A percentile compares a stretch with the other conserved stretches of the same genome.
These are phyloP conservation scores for Plectranthus barbatus DNA, from an alignment of 257 asterid genomes.

Conservation along the genomic window DNA sequence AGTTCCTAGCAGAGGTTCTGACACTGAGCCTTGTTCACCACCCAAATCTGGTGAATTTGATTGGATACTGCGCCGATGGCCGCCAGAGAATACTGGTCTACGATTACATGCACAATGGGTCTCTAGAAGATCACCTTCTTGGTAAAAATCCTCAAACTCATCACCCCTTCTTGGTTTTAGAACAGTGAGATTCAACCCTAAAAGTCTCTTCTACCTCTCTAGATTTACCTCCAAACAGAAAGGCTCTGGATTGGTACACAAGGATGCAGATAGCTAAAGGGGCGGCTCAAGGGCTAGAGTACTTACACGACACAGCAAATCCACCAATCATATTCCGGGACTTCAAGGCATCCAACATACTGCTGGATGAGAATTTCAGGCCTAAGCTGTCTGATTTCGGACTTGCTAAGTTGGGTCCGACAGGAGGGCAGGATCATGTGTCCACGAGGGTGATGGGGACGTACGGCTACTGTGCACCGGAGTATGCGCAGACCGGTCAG, in stretches of 20 bases:
- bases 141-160: constrained; percentile 20
- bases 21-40: constrained; percentile 73
- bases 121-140: constrained; percentile 72
- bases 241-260: constrained; percentile 44
- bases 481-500: constrained; percentile 43
- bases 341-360: constrained; percentile 41
- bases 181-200: too few species aligned
- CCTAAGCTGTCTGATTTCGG: constrained; percentile 54
- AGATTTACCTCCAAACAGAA: constrained; percentile 27
- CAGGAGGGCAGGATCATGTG: constrained; percentile 39
- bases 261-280: constrained; percentile 51
- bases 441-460: constrained; percentile 52
- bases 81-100: constrained; percentile 77
- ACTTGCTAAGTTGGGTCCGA: constrained; percentile 40
- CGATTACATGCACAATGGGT: constrained; percentile 68
- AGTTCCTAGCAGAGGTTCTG: constrained; percentile 61
- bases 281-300: constrained; percentile 50
- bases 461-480: constrained; percentile 52
- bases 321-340: constrained; percentile 43
- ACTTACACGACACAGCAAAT: constrained; percentile 39
- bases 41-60: constrained; percentile 66
- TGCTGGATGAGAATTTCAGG: constrained; percentile 30
- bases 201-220: too few species aligned
- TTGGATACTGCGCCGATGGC: constrained; percentile 90
- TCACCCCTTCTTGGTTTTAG: too few species aligned